These are phyloP conservation scores for Scheffersomyces cryptocercus DNA, from an alignment of 1,139 yeast genomes.

Conservation along the genomic window DNA sequence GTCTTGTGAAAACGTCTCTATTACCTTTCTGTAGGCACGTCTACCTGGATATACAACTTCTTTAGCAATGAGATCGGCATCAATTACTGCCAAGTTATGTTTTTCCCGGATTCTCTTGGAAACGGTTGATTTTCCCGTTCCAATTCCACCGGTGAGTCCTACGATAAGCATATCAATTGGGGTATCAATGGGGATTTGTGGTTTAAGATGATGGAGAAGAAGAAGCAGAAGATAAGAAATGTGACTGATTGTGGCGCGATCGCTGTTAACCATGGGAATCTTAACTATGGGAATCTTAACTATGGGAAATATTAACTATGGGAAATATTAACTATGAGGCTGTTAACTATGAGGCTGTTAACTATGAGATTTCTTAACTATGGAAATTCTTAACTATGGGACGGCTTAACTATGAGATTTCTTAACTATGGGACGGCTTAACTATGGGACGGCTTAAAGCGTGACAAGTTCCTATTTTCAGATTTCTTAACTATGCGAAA, in stretches of 20 bases:
- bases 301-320: neutral
- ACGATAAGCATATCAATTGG: constrained; percentile 65
- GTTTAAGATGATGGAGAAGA: no score
- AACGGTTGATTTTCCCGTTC: constrained; percentile 93
- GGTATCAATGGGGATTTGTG: neutral
- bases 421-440: no score
- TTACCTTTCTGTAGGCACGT: constrained; percentile 66
- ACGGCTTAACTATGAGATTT: no score
- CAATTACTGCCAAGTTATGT: constrained; percentile 63
- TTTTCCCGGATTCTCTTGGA: constrained; percentile 57
- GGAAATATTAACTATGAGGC: neutral
- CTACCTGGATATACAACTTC: constrained; percentile 83
- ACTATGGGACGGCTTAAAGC: no score
- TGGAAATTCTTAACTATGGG: no score
- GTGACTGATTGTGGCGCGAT: no score
- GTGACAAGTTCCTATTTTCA: no score
- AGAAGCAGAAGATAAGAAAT: no score
- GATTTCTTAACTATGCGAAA: no score
- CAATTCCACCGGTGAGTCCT: constrained; percentile 96
- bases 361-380: neutral
- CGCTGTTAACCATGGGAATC: no score
- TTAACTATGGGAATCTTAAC: no score
- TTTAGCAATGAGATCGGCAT: constrained; percentile 88
- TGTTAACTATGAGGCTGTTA: neutral
- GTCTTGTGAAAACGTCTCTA: constrained; percentile 54